A percentile compares a stretch with the other conserved stretches of the same genome.
Conservation (phyloP, 164 flowering plant genomes). For the Berberis vulgaris region DNA sequence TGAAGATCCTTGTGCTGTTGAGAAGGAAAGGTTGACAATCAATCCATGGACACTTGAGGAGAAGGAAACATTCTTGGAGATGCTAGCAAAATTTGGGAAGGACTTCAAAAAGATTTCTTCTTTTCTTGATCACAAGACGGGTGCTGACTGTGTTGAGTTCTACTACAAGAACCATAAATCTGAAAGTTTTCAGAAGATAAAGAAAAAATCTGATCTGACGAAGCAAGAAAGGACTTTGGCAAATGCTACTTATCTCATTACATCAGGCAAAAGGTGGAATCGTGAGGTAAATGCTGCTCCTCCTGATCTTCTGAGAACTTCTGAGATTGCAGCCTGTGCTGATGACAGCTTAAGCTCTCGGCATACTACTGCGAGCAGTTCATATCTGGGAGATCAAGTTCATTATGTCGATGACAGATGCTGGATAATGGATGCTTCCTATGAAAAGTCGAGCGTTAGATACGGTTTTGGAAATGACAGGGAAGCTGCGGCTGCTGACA, state of each 20-base stretch:
- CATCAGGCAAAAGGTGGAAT: constrained; percentile 66
- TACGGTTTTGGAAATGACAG: constrained; percentile 41
- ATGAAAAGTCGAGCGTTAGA: constrained; percentile 30
- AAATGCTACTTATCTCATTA: constrained; percentile 47
- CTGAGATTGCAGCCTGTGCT: constrained; percentile 53
- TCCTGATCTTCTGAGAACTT: constrained; percentile 79
- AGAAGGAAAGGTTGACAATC: constrained; percentile 67
- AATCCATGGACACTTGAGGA: constrained; percentile 88
- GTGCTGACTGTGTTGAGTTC: constrained; percentile 93
- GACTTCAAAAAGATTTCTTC: constrained; percentile 83
- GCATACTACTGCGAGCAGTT: constrained; percentile 23
- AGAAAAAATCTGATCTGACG: constrained; percentile 35
- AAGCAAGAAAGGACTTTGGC: constrained; percentile 39
- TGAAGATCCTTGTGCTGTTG: constrained; percentile 78
- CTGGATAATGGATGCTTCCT: constrained; percentile 18
- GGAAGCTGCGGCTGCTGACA: constrained; percentile 79
- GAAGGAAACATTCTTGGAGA: constrained; percentile 66
- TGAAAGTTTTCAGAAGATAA: constrained; percentile 55
- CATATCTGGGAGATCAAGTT: constrained; percentile 17
- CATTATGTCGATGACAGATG: constrained; percentile 12
- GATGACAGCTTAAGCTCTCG: constrained; percentile 22
- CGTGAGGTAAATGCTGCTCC: constrained; percentile 64
- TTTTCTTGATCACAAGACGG: constrained; percentile 75
- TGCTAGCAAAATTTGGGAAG: constrained; percentile 62
- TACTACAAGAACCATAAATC: constrained; percentile 97